These are phyloP conservation scores for Penicillium sp. DNA, from an alignment of 2,329 filamentous ascomycete species.

Conservation along the genomic window DNA sequence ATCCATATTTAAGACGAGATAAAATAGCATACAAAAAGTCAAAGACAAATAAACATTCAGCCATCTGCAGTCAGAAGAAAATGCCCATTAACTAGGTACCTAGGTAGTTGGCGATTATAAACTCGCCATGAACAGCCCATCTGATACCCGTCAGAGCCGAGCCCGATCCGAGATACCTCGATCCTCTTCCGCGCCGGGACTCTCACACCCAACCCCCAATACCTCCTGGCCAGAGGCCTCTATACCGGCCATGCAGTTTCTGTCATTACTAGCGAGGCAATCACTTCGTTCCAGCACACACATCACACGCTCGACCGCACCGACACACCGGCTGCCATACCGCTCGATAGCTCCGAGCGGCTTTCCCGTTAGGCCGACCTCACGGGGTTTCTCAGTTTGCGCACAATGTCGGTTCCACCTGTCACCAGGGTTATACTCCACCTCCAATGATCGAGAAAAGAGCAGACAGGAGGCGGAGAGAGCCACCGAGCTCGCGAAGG, in stretches of 20 bases:
- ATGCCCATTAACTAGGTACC: no score
- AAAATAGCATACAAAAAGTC: no score
- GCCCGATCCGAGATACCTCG: conserved; percentile 14
- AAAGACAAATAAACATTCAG: no score
- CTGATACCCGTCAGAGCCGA: conserved; percentile 19
- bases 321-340: conserved; percentile 21
- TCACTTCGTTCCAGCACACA: conserved; percentile 29
- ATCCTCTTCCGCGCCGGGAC: conserved; percentile 9
- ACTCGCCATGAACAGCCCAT: conserved; percentile 9
- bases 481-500: conserved; percentile 12
- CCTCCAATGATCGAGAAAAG: conserved; percentile 21
- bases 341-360: conserved; percentile 19
- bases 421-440: conserved; percentile 21
- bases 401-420: conserved; percentile 40
- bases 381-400: conserved; percentile 37
- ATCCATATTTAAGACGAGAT: no score
- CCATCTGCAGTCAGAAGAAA: no score
- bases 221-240: conserved; percentile 18
- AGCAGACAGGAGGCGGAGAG: conserved; percentile 17
- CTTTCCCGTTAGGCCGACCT: conserved; percentile 19
- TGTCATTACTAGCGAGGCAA: conserved; percentile 39
- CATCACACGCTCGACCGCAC: conserved; percentile 20
- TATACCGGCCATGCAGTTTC: conserved; percentile 36
- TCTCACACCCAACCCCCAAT: conserved; percentile 17
- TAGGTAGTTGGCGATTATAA: no score